These are phyloP conservation scores for Candolleomyces eurysporus DNA, from an alignment of 768 basidiomycete species.

Conservation along the genomic window DNA sequence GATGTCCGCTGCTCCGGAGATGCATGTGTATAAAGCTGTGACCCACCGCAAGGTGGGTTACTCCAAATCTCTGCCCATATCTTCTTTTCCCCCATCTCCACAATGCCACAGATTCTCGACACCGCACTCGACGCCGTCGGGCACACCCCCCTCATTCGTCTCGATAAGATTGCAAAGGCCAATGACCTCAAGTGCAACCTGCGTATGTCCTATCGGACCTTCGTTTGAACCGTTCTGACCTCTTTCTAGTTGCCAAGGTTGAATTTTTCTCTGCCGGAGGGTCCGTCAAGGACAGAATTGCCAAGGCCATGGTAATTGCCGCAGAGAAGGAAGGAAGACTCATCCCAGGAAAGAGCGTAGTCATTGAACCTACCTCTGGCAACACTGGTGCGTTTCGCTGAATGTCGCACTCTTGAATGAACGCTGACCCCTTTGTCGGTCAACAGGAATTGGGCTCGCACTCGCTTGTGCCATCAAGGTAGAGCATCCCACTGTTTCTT, in stretches of 20 bases:
- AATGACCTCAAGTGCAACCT: slow-evolving; percentile 88
- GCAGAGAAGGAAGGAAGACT: slow-evolving; percentile 88
- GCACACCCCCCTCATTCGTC: slow-evolving; percentile 84
- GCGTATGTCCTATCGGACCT: slow-evolving; percentile 45
- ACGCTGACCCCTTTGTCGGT: neutral
- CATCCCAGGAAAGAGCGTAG: slow-evolving; percentile 81
- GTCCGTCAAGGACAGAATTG: slow-evolving; percentile 94
- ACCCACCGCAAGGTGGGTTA: neutral
- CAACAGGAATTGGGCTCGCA: slow-evolving; percentile 85
- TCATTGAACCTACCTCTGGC: slow-evolving; percentile 94
- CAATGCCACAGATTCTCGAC: slow-evolving; percentile 53
- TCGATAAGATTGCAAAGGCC: slow-evolving; percentile 72
- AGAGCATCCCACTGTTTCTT: slow-evolving; percentile 15
- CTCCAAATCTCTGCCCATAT: neutral
- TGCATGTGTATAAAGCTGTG: neutral
- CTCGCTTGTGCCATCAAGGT: slow-evolving; percentile 95
- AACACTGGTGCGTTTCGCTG: slow-evolving; percentile 70
- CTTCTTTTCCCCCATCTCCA: neutral
- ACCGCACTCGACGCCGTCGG: slow-evolving; percentile 85
- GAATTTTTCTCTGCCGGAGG: slow-evolving; percentile 92
- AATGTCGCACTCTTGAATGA: neutral
- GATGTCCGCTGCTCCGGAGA: neutral
- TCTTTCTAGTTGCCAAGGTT: slow-evolving; percentile 71
- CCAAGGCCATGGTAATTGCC: slow-evolving; percentile 94
- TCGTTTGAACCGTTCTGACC: neutral